Conservation (phyloP, 371 early-diverging fungal genomes). For the Syncephalis fuscata region DNA sequence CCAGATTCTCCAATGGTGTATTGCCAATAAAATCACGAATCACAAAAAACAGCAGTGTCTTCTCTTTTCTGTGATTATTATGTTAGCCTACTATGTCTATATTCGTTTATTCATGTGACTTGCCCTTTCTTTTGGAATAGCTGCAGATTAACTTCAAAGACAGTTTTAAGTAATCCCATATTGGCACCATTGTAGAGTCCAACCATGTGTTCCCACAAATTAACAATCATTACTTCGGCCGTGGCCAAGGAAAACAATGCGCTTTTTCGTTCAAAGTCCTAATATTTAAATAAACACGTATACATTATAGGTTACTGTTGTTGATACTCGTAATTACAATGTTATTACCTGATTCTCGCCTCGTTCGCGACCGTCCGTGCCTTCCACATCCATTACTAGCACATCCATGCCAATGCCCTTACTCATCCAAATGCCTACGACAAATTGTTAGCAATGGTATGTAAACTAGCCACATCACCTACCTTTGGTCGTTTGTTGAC, state of each 20-base stretch:
- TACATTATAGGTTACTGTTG: not conserved
- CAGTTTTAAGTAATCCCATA: slow-evolving; percentile 96
- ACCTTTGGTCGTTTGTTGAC: slow-evolving; percentile 92
- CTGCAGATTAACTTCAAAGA: slow-evolving; percentile 94
- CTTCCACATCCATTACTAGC: slow-evolving; percentile 95
- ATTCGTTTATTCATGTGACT: slow-evolving; percentile 1
- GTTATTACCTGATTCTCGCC: slow-evolving; percentile 84
- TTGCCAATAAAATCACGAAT: slow-evolving; percentile 87
- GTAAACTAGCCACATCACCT: not conserved
- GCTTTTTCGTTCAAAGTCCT: slow-evolving; percentile 95
- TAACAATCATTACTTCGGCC: slow-evolving; percentile 88
- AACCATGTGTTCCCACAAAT: slow-evolving; percentile 95
- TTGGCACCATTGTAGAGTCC: slow-evolving; percentile 98
- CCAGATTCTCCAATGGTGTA: slow-evolving; percentile 70
- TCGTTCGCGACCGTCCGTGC: slow-evolving; percentile 95
- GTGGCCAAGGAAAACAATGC: slow-evolving; percentile 94
- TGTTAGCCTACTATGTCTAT: slow-evolving; percentile 8
- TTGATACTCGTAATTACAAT: not conserved
- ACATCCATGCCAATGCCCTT: slow-evolving; percentile 68
- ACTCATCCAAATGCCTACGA: slow-evolving; percentile 79
- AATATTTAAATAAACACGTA: not conserved
- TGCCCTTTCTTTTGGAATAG: slow-evolving; percentile 71
- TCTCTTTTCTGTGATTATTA: slow-evolving; percentile 21
- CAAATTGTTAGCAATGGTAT: not conserved
- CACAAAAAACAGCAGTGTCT: slow-evolving; percentile 87